Conservation (phyloP, 257 asterid genomes). For the Solanum appendiculatum region DNA sequence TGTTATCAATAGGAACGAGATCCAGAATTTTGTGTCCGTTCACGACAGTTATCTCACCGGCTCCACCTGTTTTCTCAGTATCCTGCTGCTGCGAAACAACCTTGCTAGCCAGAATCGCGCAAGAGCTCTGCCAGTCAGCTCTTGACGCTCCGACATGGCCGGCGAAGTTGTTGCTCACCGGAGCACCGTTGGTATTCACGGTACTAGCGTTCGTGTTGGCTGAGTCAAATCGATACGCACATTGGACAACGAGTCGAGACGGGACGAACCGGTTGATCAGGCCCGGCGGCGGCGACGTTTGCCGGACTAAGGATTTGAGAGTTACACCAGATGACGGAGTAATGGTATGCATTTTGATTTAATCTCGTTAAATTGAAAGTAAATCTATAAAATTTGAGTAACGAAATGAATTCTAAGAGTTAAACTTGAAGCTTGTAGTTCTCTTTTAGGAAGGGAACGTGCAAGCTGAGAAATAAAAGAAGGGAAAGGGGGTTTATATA, state of each 20-base stretch:
- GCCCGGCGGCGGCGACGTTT: conserved; percentile 11
- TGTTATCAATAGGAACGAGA: conserved; percentile 39
- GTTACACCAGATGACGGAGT: conserved; percentile 18
- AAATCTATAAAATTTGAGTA: background rate
- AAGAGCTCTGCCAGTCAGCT: conserved; percentile 92
- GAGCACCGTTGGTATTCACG: background rate
- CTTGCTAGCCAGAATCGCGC: conserved; percentile 82
- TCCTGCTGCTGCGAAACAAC: conserved; percentile 76
- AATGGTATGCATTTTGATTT: conserved; percentile 9
- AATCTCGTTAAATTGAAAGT: background rate
- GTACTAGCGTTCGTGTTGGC: conserved; percentile 9
- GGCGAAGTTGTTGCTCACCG: conserved; percentile 1
- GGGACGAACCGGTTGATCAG: conserved; percentile 8
- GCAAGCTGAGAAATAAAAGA: conserved; percentile 49
- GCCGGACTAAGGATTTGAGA: conserved; percentile 27
- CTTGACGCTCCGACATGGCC: conserved; percentile 44
- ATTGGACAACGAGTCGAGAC: conserved; percentile 11
- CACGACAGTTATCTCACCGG: conserved; percentile 47
- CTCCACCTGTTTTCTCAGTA: conserved; percentile 39
- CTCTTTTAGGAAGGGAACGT: conserved; percentile 43
- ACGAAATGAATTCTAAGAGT: background rate
- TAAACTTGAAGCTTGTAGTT: conserved; percentile 21
- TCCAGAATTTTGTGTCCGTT: conserved; percentile 64
- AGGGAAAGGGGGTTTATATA: conserved; percentile 32
- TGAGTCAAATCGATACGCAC: conserved; percentile 33